Evolutionary conservation across 345 rosid genomes (phyloP), one percentile per base, ranked within the genome.

Genomic region (Arabidopsis suecica): DNA sequence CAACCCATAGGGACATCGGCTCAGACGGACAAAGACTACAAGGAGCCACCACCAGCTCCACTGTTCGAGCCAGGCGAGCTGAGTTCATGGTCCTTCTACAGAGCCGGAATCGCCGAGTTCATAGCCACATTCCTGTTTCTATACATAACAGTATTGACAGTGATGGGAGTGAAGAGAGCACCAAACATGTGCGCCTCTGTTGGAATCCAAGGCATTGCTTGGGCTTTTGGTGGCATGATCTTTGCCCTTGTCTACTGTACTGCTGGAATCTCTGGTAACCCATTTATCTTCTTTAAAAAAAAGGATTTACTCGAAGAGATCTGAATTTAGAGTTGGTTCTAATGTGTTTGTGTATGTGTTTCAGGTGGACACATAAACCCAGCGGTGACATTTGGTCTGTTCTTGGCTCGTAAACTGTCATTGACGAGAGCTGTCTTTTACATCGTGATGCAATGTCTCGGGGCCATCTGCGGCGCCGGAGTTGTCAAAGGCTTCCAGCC

Each of bases 201-300:
- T 6, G 87, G 85, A 1, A 77, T 82, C 32, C 85, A 82, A 65
- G 83, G 87, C 61, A 84, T 84, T 11, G 85, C 83, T 36, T 84
- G 83, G 85, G 83, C 85, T 49, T 84, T 84, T 33, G 83, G 83
- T 65, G 87, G 85, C 64, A 84, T 81, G 83, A 84, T 81, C 76
- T 82, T 84, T 63, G 84, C 79, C 42, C 84, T 83, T 28, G 86
- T 83, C 51, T 83, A 83, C 76, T 78, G 86, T 11, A 79, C 86
- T 22, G 83, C 86, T 50, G 84, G 84, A 1, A 83, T 83, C 65
- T 83, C 86, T 45, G 86, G 85, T 74, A 56, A 10, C 18, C 10
- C 32, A 5, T 10, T 5, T 4, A 0, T 53, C 54, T 48, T 23
- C 13, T 42, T 42, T 20, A 20, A 20, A 20, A 20, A 20, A 20